phyloP scores from a whole-genome alignment of 208 protist genomes.

The Crithidia acanthocephali region DNA sequence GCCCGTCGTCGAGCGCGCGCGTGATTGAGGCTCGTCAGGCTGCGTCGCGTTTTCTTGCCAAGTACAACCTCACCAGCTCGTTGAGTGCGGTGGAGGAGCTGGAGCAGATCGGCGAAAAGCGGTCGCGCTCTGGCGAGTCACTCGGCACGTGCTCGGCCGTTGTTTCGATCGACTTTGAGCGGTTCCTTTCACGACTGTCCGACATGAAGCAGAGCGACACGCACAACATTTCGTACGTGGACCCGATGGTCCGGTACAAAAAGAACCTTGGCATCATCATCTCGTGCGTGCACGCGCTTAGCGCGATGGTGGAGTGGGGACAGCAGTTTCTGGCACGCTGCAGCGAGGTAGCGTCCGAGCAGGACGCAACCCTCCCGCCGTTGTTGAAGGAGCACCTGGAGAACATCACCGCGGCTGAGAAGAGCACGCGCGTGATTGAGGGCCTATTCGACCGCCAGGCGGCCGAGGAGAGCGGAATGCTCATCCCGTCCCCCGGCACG shows the following conservation, averaged over 20 bases:
- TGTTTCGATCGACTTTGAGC: slow-evolving; percentile 79
- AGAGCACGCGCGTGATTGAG: slow-evolving; percentile 55
- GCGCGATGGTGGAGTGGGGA: slow-evolving; percentile 69
- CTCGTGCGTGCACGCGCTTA: slow-evolving; percentile 61
- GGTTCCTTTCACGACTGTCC: slow-evolving; percentile 74
- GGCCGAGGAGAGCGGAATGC: slow-evolving; percentile 49
- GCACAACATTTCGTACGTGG: slow-evolving; percentile 78
- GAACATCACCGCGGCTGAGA: slow-evolving; percentile 37
- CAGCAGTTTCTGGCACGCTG: slow-evolving; percentile 36
- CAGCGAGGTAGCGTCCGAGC: slow-evolving; percentile 8
- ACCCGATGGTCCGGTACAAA: slow-evolving; percentile 84
- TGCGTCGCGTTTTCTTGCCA: slow-evolving; percentile 59
- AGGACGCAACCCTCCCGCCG: slow-evolving; percentile 31
- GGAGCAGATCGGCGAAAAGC: slow-evolving; percentile 30
- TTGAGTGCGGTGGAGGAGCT: slow-evolving; percentile 15
- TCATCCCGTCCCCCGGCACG: slow-evolving; percentile 72
- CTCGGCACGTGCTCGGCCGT: slow-evolving; percentile 20
- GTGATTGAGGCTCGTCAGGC: slow-evolving; percentile 76
- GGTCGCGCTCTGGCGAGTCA: slow-evolving; percentile 27
- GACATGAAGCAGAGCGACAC: slow-evolving; percentile 62
- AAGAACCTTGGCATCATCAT: slow-evolving; percentile 84
- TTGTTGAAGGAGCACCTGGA: slow-evolving; percentile 68
- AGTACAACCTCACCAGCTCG: slow-evolving; percentile 24
- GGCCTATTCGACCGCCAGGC: slow-evolving; percentile 64
- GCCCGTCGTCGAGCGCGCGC: slow-evolving; percentile 55